These are phyloP conservation scores for Candida pseudocylindracea DNA, from an alignment of 1,139 yeast species.

Conservation along the genomic window DNA sequence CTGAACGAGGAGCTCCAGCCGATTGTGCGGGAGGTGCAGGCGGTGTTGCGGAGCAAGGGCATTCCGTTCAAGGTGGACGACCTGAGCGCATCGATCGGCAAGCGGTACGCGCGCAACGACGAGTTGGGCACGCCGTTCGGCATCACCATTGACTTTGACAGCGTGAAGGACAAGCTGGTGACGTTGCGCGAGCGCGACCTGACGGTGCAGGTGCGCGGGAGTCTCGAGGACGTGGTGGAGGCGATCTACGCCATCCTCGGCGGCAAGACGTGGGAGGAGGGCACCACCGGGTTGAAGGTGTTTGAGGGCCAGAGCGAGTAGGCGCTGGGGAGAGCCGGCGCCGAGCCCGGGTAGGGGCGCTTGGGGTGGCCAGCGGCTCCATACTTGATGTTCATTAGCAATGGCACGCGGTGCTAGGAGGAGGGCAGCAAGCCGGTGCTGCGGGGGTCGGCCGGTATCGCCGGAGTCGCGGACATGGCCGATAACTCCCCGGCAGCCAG, in stretches of 20 bases:
- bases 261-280: slow-evolving; percentile 66
- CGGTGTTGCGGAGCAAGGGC: slow-evolving; percentile 53
- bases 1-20: slow-evolving; percentile 67
- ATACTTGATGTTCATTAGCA: too few species aligned
- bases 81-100: slow-evolving; percentile 94
- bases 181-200: slow-evolving; percentile 97
- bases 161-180: slow-evolving; percentile 71
- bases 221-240: slow-evolving; percentile 49
- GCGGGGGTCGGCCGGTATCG: too few species aligned
- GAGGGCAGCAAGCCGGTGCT: too few species aligned
- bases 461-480: too few species aligned
- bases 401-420: too few species aligned
- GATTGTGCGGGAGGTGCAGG: slow-evolving; percentile 44
- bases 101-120: slow-evolving; percentile 96
- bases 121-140: slow-evolving; percentile 99
- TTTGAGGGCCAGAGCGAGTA: slow-evolving; percentile 13
- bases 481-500: too few species aligned
- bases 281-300: slow-evolving; percentile 44
- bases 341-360: too few species aligned
- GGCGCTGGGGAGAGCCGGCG: too few species aligned
- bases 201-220: slow-evolving; percentile 92
- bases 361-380: too few species aligned
- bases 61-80: slow-evolving; percentile 94
- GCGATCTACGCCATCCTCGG: slow-evolving; percentile 63
- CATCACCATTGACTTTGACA: slow-evolving; percentile 91